phyloP scores from a whole-genome alignment of 441 rosid genomes.

The Biscutella auriculata region DNA sequence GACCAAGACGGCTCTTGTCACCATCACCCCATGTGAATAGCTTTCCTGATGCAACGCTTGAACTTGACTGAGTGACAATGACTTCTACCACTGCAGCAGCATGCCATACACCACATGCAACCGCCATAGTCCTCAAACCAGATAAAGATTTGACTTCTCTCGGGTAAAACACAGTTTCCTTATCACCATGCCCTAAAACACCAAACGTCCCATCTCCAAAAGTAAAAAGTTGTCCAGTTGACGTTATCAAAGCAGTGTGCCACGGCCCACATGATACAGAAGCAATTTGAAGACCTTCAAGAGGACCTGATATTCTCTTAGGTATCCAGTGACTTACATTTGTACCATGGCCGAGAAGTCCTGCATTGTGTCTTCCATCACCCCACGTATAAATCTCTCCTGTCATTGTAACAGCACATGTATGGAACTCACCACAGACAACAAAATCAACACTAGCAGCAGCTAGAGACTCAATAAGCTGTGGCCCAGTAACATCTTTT shows the following conservation, averaged over 20 bases:
- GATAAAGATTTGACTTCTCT: slow-evolving; percentile 57
- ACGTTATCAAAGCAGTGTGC: slow-evolving; percentile 82
- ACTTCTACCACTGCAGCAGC: slow-evolving; percentile 89
- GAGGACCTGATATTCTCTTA: slow-evolving; percentile 63
- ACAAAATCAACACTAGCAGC: slow-evolving; percentile 59
- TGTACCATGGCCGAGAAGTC: slow-evolving; percentile 84
- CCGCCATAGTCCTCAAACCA: slow-evolving; percentile 69
- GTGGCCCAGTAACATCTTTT: slow-evolving; percentile 54
- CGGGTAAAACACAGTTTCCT: slow-evolving; percentile 54
- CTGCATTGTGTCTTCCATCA: slow-evolving; percentile 72
- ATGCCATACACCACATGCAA: slow-evolving; percentile 91
- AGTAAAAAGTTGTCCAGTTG: slow-evolving; percentile 66
- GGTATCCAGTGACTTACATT: slow-evolving; percentile 88
- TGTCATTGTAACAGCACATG: slow-evolving; percentile 61
- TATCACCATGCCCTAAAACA: slow-evolving; percentile 70
- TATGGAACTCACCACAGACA: slow-evolving; percentile 76
- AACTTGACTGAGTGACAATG: slow-evolving; percentile 47
- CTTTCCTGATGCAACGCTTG: slow-evolving; percentile 49
- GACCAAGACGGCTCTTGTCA: slow-evolving; percentile 75
- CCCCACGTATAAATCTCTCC: slow-evolving; percentile 92
- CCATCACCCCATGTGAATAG: slow-evolving; percentile 97
- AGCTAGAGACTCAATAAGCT: slow-evolving; percentile 71
- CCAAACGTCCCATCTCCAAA: slow-evolving; percentile 90
- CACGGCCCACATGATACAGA: slow-evolving; percentile 82
- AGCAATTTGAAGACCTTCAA: slow-evolving; percentile 80